Evolutionary conservation across 176 grass and related monocot species (phyloP), one percentile per base, ranked within the genome.

Genomic region (Ampelocalamus luodianensis): DNA sequence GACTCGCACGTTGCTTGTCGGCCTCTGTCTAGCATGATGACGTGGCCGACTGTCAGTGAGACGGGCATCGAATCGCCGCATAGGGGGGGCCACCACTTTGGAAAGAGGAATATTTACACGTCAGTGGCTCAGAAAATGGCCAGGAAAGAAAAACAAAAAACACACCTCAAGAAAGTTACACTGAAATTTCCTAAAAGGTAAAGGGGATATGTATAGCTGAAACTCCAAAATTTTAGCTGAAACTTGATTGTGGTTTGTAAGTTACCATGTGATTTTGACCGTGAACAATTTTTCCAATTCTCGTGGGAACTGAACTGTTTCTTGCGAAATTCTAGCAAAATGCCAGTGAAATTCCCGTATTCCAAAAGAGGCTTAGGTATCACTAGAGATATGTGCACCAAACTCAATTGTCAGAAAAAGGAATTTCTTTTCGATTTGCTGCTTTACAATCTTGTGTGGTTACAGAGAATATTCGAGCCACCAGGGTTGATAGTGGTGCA

Each of bases 1-100:
- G 74, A 49, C 17, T 6, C 51, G 62, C 83, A 77, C 45, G 77
- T 58, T 22, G 88, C 62, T 68, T 85, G 88, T 85, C 69, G 51
- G 77, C 48, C 16, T 75, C 61, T 38, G 23, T 73, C 56, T 24
- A 18, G 15, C 22, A 40, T 5, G 51, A 74, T 72, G 65, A 74
- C 39, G 70, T 85, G 69, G 70, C 61, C 34, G 37, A 8, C 69
- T 80, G 63, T 77, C 71, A 75, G 82, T 51, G 51, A 58, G 29
- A 85, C 50, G 67, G 8, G 78, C 72, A 82, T 86, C 88, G 72
- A 86, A 39, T 82, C 83, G 65, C 78, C 83, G 72, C 88, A 17
- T 90, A 77, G 36, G 1, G 45, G 65, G 83, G 14, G 44, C 78
- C 88, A 29, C 83, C 61, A 34, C 76, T 60, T 45, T 1, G 26